A percentile compares a stretch with the other conserved stretches of the same genome.
Evolutionary conservation across 2,329 filamentous ascomycete species (phyloP).

Genomic region (Pseudopithomyces maydicus): DNA sequence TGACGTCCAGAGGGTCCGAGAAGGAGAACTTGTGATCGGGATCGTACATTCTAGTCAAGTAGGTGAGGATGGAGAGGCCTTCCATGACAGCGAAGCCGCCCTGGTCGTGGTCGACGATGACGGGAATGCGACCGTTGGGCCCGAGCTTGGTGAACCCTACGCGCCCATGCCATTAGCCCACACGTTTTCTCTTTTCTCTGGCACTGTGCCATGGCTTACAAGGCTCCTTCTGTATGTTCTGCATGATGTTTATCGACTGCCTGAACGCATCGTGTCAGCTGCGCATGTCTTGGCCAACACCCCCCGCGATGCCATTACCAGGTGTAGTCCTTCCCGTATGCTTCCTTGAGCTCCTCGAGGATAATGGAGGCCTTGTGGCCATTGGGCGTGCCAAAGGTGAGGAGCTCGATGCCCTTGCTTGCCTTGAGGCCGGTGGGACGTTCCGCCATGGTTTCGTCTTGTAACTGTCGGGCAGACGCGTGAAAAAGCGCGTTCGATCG

Average conservation of each 20-base stretch:
- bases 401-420: constrained; percentile 67
- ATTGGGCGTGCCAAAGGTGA: constrained; percentile 60
- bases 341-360: constrained; percentile 69
- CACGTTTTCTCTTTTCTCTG: too few relatives aligned
- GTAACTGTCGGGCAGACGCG: constrained; percentile 20
- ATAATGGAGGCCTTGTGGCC: constrained; percentile 64
- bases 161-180: not conserved
- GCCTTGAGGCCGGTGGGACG: constrained; percentile 63
- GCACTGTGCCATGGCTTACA: constrained; percentile 43
- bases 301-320: not conserved
- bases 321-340: constrained; percentile 54
- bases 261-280: constrained; percentile 10
- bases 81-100: constrained; percentile 59
- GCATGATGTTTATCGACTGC: constrained; percentile 61
- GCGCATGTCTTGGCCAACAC: not conserved
- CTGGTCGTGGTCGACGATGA: constrained; percentile 69
- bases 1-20: constrained; percentile 53
- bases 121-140: constrained; percentile 70
- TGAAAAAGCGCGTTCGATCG: constrained; percentile 23
- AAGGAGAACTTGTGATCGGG: constrained; percentile 54
- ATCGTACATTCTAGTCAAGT: constrained; percentile 54
- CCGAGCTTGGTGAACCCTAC: constrained; percentile 61
- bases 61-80: constrained; percentile 50
- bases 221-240: constrained; percentile 69
- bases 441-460: constrained; percentile 31